Conservation (phyloP, 2,329 filamentous ascomycete genomes). For the Alternaria hordeiaustralica region DNA sequence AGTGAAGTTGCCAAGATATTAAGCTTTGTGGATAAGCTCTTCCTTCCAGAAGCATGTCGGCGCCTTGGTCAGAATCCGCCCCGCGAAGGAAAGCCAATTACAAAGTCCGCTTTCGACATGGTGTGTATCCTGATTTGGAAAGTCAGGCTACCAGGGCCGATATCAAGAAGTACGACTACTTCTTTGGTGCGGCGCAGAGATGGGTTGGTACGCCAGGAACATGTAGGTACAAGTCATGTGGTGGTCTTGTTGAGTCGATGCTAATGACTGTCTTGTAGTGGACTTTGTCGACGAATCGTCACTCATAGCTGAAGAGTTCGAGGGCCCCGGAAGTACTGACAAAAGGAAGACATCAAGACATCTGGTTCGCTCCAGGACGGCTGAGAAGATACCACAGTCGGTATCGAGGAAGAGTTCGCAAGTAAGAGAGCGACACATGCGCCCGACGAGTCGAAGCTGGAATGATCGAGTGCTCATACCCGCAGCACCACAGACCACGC, state of each 20-base stretch:
- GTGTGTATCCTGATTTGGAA: constrained; percentile 24
- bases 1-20: background rate
- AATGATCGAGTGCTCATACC: background rate
- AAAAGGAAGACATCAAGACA: constrained; percentile 6
- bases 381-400: background rate
- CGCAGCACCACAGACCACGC: background rate
- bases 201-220: constrained; percentile 22
- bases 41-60: background rate
- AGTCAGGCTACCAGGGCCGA: constrained; percentile 23
- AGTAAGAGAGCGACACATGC: background rate
- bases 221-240: constrained; percentile 14
- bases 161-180: constrained; percentile 35
- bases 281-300: constrained; percentile 27
- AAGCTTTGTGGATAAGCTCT: background rate
- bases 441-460: background rate
- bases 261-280: constrained; percentile 8
- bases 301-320: constrained; percentile 19
- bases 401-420: background rate
- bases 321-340: background rate
- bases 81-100: constrained; percentile 22
- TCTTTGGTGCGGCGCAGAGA: constrained; percentile 22
- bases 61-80: background rate
- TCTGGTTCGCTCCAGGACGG: background rate
- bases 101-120: constrained; percentile 27
- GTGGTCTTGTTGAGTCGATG: background rate